Conservation (phyloP, 352 stramenopile species). For the Pythium scleroteichum region DNA sequence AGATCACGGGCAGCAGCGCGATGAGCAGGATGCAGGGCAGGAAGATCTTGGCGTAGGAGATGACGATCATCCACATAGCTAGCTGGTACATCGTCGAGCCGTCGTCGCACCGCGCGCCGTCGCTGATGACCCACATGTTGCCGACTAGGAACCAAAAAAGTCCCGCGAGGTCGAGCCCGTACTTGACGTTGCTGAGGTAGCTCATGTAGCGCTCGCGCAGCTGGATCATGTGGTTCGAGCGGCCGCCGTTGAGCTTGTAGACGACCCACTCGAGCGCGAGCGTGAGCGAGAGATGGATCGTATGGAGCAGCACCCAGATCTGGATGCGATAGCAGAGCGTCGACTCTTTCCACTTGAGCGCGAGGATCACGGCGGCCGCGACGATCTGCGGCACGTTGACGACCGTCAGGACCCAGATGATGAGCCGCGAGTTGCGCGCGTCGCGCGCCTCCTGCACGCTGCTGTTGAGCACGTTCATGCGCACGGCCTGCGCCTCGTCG, state of each 20-base stretch:
- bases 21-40: slow-evolving; percentile 90
- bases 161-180: slow-evolving; percentile 69
- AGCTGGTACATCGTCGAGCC: slow-evolving; percentile 80
- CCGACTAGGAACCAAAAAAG: slow-evolving; percentile 88
- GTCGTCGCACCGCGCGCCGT: slow-evolving; percentile 78
- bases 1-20: slow-evolving; percentile 89
- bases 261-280: slow-evolving; percentile 75
- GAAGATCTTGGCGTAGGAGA: slow-evolving; percentile 93
- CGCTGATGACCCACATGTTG: slow-evolving; percentile 90
- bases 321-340: slow-evolving; percentile 83
- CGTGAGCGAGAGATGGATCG: slow-evolving; percentile 64
- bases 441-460: slow-evolving; percentile 80
- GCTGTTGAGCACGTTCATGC: slow-evolving; percentile 84
- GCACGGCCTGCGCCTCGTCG: slow-evolving; percentile 78
- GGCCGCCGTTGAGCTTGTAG: slow-evolving; percentile 67
- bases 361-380: slow-evolving; percentile 55
- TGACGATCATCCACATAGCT: slow-evolving; percentile 91
- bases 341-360: slow-evolving; percentile 63
- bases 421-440: slow-evolving; percentile 73
- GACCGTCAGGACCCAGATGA: slow-evolving; percentile 78
- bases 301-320: slow-evolving; percentile 82
- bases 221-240: slow-evolving; percentile 55
- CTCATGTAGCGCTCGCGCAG: slow-evolving; percentile 71
- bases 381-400: slow-evolving; percentile 80
- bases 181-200: slow-evolving; percentile 77